A percentile compares a stretch with the other conserved stretches of the same genome.
Conservation (phyloP, 2,329 filamentous ascomycete genomes). For the Hortaea werneckii region DNA sequence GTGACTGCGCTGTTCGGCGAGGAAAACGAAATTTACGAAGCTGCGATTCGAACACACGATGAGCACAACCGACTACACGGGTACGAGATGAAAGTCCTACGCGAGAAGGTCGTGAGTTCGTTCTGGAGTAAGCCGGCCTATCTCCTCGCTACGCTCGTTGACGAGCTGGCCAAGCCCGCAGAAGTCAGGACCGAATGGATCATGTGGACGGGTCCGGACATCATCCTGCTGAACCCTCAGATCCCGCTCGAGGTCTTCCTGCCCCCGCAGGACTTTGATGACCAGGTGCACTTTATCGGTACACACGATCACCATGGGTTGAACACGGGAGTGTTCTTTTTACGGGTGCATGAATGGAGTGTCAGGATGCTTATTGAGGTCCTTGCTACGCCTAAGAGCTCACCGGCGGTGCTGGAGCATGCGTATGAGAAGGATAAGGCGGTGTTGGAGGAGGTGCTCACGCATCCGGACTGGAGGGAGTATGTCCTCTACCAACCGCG, state of each 20-base stretch:
- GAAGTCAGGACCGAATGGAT: slow-evolving; percentile 21
- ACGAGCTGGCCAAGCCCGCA: slow-evolving; percentile 20
- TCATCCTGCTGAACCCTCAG: slow-evolving; percentile 20
- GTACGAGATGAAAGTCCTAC: slow-evolving; percentile 28
- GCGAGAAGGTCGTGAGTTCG: slow-evolving; percentile 17
- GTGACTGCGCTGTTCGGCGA: slow-evolving; percentile 28
- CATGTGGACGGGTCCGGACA: slow-evolving; percentile 21
- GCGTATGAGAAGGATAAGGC: slow-evolving; percentile 11
- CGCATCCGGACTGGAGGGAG: slow-evolving; percentile 3
- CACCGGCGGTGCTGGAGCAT: slow-evolving; percentile 5
- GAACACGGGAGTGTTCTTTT: slow-evolving; percentile 22
- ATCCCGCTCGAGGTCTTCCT: slow-evolving; percentile 25
- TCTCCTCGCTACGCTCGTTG: slow-evolving; percentile 9
- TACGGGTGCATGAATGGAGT: slow-evolving; percentile 20
- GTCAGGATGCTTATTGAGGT: slow-evolving; percentile 14
- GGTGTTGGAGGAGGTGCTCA: slow-evolving; percentile 7
- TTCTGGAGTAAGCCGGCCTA: slow-evolving; percentile 11
- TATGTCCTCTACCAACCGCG: slow-evolving; percentile 11
- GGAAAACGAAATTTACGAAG: slow-evolving; percentile 25
- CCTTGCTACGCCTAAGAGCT: slow-evolving; percentile 8
- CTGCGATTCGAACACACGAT: slow-evolving; percentile 27
- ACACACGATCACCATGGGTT: slow-evolving; percentile 19
- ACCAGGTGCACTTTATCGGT: slow-evolving; percentile 18
- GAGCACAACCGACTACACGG: slow-evolving; percentile 26
- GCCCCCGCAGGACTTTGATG: slow-evolving; percentile 15